Evolutionary conservation across 306 rosid genomes (phyloP), one percentile per base, ranked within the genome.

Genomic region (Leucaena leucocephala): DNA sequence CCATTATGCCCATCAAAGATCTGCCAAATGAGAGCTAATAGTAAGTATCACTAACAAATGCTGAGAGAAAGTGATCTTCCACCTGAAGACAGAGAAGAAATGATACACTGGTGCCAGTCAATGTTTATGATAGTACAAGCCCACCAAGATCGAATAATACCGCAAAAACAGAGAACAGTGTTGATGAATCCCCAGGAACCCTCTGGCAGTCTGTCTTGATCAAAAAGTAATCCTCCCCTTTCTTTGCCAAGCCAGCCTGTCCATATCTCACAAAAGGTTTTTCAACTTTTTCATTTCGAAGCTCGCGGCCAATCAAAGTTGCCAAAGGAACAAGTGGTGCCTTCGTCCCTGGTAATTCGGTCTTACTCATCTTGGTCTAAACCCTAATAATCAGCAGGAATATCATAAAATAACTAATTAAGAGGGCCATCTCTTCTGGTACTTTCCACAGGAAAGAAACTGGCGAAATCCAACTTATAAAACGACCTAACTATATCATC

Each of bases 1-100:
- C 99, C 99, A 44, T 95, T 93, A 81, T 95, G 99, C 83, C 99
- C 99, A 61, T 95, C 99, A 86, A 95, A 95, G 74, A 95, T 87
- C 99, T 95, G 97, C 77, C 76, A 69, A 79, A 74, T 35, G 81
- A 85, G 78, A 84, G 85, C 81, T 84, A 54, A 84, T 71, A 67
- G 74, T 61, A 66, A 43, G 78, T 64, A 91, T 84, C 83, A 85
- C 67, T 82, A 49, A 75, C 76, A 82, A 68, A 70, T 79, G 74
- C 52, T 81, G 74, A 39, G 65, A 72, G 34, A 76, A 78, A 83
- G 36, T 74, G 76, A 79, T 36, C 55, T 73, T 79, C 80, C 76
- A 78, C 50, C 80, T 79, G 77, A 42, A 70, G 67, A 9, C 79
- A 84, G 77, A 79, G 68, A 78, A 78, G 65, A 76, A 52, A 83